Percentiles rank a stretch among this genome's conserved stretches.
These are phyloP conservation scores for Aspergillus aculeatinus DNA, from an alignment of 2,329 filamentous ascomycete genomes.

Conservation along the genomic window DNA sequence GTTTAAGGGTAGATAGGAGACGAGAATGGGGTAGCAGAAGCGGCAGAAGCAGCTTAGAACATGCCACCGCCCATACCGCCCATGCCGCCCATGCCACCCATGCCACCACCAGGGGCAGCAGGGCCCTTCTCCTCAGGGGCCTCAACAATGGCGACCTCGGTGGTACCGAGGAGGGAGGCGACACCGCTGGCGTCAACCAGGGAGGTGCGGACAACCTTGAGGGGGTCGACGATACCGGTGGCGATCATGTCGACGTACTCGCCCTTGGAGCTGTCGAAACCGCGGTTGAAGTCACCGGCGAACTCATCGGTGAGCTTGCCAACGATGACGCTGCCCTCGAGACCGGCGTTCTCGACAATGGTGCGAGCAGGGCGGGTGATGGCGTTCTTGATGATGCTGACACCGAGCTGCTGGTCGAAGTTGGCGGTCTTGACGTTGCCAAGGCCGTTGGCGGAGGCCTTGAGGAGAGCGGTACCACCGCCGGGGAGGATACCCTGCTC, in stretches of 20 bases:
- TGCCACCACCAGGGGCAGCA: constrained; percentile 52
- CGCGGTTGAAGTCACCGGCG: constrained; percentile 92
- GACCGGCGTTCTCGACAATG: constrained; percentile 96
- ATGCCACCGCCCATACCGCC: constrained; percentile 65
- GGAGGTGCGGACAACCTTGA: constrained; percentile 98
- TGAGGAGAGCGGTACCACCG: constrained; percentile 96
- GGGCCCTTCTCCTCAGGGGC: constrained; percentile 86
- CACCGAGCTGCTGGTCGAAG: constrained; percentile 99
- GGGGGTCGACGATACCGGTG: constrained; percentile 94
- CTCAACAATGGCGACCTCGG: constrained; percentile 96
- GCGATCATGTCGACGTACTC: constrained; percentile 99
- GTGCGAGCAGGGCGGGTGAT: constrained; percentile 92
- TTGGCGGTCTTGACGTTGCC: constrained; percentile 80
- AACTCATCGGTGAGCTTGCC: constrained; percentile 97
- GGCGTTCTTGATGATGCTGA: constrained; percentile 95
- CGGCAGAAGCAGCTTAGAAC: constrained; percentile 51
- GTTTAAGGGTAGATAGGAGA: constrained; percentile 11
- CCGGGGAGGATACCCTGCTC: constrained; percentile 99
- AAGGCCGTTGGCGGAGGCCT: constrained; percentile 89
- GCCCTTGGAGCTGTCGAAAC: constrained; percentile 93
- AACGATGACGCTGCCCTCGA: constrained; percentile 93
- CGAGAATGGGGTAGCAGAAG: constrained; percentile 1
- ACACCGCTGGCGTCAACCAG: constrained; percentile 94
- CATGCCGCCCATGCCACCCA: constrained; percentile 61
- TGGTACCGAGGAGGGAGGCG: constrained; percentile 93